Conservation (phyloP, 129 eudicot genomes). For the Flaveria robusta region DNA sequence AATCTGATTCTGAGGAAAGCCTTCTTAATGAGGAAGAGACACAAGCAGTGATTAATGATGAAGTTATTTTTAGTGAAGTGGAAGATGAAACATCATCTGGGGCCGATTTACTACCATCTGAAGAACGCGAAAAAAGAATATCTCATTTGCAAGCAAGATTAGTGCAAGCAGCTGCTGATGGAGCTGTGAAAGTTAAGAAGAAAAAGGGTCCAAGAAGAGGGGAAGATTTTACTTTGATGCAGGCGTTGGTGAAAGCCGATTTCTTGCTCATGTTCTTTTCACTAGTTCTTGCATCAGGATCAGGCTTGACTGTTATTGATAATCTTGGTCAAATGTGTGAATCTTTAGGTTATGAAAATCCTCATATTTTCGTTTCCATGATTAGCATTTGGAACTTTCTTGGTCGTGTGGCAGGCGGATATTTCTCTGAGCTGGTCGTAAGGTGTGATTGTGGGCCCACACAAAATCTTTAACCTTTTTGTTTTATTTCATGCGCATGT, state of each 20-base stretch:
- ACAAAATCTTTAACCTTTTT: not conserved
- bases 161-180: slow-evolving; percentile 70
- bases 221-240: slow-evolving; percentile 69
- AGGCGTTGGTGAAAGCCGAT: slow-evolving; percentile 68
- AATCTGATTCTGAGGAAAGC: slow-evolving; percentile 45
- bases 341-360: slow-evolving; percentile 62
- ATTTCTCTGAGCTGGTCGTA: slow-evolving; percentile 67
- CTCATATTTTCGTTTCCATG: slow-evolving; percentile 73
- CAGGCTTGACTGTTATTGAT: slow-evolving; percentile 74
- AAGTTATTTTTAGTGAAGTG: slow-evolving; percentile 56
- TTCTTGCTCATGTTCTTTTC: slow-evolving; percentile 75
- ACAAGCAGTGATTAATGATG: slow-evolving; percentile 35
- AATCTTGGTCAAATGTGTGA: slow-evolving; percentile 75
- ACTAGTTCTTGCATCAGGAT: slow-evolving; percentile 69
- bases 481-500: not conserved
- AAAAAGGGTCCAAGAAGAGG: slow-evolving; percentile 74
- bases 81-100: slow-evolving; percentile 53
- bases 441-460: slow-evolving; percentile 38
- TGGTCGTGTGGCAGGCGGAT: slow-evolving; percentile 83
- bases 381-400: slow-evolving; percentile 86
- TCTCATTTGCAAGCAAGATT: slow-evolving; percentile 63
- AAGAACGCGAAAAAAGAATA: slow-evolving; percentile 51
- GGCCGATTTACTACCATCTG: slow-evolving; percentile 41
- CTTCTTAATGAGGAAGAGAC: slow-evolving; percentile 47
- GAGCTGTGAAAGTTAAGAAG: slow-evolving; percentile 58